Conservation (phyloP, 805 yeast species). For the Kluyveromyces lactis region DNA sequence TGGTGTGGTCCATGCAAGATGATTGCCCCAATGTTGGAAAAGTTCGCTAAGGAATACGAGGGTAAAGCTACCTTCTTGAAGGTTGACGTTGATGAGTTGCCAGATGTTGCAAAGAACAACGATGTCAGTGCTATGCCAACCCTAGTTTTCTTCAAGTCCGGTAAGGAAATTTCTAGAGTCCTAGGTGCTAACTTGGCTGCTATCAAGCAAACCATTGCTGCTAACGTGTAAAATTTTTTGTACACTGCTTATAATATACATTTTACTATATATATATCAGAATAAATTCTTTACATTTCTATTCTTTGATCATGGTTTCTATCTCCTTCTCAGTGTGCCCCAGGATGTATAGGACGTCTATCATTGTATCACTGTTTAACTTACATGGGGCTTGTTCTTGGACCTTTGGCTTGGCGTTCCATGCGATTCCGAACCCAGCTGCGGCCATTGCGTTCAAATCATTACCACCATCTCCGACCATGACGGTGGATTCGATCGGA, state of each 20-base stretch:
- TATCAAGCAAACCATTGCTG: slow-evolving; percentile 58
- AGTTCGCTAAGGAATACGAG: slow-evolving; percentile 62
- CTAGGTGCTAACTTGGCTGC: slow-evolving; percentile 88
- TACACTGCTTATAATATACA: background rate
- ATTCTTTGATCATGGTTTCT: slow-evolving; percentile 16
- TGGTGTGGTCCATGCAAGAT: slow-evolving; percentile 99
- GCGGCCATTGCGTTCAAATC: slow-evolving; percentile 86
- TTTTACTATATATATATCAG: too few species aligned
- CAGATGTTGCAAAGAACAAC: slow-evolving; percentile 61
- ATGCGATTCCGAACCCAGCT: slow-evolving; percentile 93
- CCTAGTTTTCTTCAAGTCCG: slow-evolving; percentile 70
- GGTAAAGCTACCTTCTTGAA: slow-evolving; percentile 53
- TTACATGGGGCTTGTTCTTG: slow-evolving; percentile 76
- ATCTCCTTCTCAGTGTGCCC: slow-evolving; percentile 62
- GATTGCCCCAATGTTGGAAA: slow-evolving; percentile 89
- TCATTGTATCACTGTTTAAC: slow-evolving; percentile 64
- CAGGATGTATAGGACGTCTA: slow-evolving; percentile 71
- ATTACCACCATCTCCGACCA: slow-evolving; percentile 97
- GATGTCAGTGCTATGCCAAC: slow-evolving; percentile 60
- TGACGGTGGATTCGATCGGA: slow-evolving; percentile 49
- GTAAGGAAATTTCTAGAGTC: slow-evolving; percentile 68
- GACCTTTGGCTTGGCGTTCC: slow-evolving; percentile 95
- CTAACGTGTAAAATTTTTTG: slow-evolving; percentile 34
- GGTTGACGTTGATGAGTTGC: slow-evolving; percentile 84
- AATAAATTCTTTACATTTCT: background rate